These are phyloP conservation scores for Cyamopsis tetragonoloba DNA, from an alignment of 306 rosid genomes.

Conservation along the genomic window DNA sequence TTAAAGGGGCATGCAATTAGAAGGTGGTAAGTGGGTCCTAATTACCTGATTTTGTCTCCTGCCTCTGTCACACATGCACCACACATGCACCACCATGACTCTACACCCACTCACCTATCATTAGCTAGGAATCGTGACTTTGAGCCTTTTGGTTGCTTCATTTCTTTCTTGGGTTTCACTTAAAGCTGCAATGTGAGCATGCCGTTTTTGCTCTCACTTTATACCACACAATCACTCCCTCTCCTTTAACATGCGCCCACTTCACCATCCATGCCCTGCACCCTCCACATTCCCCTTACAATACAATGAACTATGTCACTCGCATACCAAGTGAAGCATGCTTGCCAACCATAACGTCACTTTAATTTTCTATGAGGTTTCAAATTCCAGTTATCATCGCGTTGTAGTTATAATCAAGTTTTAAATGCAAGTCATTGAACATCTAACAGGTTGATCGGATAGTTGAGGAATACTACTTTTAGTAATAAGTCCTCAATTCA, in stretches of 20 bases:
- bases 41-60: not conserved
- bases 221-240: slow-evolving; percentile 30
- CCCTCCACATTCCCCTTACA: not conserved
- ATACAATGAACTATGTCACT: no score
- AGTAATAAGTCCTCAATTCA: no score
- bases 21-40: slow-evolving; percentile 13
- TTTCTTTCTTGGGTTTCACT: slow-evolving; percentile 24
- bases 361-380: no score
- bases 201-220: slow-evolving; percentile 31
- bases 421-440: not conserved
- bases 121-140: not conserved
- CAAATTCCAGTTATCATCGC: not conserved
- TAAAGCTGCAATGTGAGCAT: slow-evolving; percentile 37
- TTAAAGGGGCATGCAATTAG: not conserved
- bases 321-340: not conserved
- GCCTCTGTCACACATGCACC: not conserved
- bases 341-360: not conserved
- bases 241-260: slow-evolving; percentile 3
- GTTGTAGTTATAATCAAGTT: not conserved
- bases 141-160: not conserved
- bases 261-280: not conserved
- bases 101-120: not conserved
- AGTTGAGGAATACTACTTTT: no score
- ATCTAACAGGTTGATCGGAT: no score
- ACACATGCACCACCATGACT: not conserved